phyloP scores from a whole-genome alignment of 768 basidiomycete species.

The Sistotremastrum suecicum region DNA sequence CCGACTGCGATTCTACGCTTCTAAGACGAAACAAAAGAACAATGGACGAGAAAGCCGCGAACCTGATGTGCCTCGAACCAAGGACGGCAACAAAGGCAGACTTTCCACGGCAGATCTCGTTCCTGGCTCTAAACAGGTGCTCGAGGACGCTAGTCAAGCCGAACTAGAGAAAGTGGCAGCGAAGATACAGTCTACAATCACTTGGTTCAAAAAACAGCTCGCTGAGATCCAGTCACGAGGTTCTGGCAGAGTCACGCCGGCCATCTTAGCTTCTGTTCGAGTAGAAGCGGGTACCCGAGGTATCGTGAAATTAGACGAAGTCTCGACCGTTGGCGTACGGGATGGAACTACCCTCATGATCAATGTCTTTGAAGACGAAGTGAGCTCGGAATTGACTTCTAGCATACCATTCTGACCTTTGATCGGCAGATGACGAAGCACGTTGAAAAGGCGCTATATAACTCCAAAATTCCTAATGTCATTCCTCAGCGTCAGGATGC shows the following conservation, averaged over 20 bases:
- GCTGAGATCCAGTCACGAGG: slow-evolving; percentile 59
- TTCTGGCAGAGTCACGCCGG: slow-evolving; percentile 63
- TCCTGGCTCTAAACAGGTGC: slow-evolving; percentile 52
- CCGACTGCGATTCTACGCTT: too few species aligned
- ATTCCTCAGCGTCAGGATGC: slow-evolving; percentile 57
- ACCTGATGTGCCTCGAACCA: too few species aligned
- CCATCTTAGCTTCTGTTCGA: slow-evolving; percentile 52
- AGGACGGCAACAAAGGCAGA: neutral
- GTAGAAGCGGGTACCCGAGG: slow-evolving; percentile 20
- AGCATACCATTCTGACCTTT: slow-evolving; percentile 10
- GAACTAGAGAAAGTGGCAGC: slow-evolving; percentile 52
- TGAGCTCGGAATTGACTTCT: slow-evolving; percentile 23
- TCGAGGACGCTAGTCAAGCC: slow-evolving; percentile 36
- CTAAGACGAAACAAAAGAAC: too few species aligned
- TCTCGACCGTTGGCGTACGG: slow-evolving; percentile 69
- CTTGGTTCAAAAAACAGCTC: slow-evolving; percentile 67
- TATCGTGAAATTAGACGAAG: slow-evolving; percentile 40
- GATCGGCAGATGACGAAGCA: slow-evolving; percentile 55
- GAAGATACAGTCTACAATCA: slow-evolving; percentile 50
- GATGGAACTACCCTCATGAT: slow-evolving; percentile 63
- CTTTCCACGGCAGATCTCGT: slow-evolving; percentile 42
- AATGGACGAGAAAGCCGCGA: too few species aligned
- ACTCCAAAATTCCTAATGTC: slow-evolving; percentile 58
- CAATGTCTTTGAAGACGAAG: slow-evolving; percentile 67
- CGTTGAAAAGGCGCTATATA: slow-evolving; percentile 62